Evolutionary conservation across 2,329 filamentous ascomycete species (phyloP).

Genomic region (Malbranchea cinnamomea): DNA sequence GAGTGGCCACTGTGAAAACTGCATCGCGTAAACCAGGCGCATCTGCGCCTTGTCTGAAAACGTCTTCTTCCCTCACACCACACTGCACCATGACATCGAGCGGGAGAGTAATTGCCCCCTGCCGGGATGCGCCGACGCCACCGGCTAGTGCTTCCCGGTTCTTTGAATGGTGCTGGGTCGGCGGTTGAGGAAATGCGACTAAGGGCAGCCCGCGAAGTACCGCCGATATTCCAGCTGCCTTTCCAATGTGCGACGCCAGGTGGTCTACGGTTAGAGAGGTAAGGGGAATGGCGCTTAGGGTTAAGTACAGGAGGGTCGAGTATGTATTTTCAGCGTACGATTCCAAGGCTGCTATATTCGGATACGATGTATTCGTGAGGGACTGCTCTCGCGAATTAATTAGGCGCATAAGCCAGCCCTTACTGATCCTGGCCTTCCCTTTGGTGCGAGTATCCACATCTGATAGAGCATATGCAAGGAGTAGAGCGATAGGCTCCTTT

Average conservation of each 20-base stretch:
- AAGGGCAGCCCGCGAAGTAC: constrained; percentile 77
- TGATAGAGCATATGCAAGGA: constrained; percentile 59
- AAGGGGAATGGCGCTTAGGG: constrained; percentile 63
- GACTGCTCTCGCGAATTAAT: constrained; percentile 70
- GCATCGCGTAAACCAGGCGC: constrained; percentile 75
- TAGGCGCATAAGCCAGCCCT: constrained; percentile 61
- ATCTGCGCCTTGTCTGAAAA: constrained; percentile 64
- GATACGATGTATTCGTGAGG: constrained; percentile 69
- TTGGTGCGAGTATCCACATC: constrained; percentile 35
- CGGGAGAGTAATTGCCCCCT: constrained; percentile 62
- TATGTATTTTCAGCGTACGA: constrained; percentile 91
- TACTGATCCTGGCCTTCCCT: constrained; percentile 39
- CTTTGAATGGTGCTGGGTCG: constrained; percentile 41
- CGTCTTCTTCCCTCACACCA: constrained; percentile 73
- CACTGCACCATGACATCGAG: constrained; percentile 77
- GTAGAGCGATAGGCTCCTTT: constrained; percentile 77
- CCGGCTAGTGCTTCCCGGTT: constrained; percentile 31
- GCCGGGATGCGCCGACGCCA: constrained; percentile 27
- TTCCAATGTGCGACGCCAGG: constrained; percentile 86
- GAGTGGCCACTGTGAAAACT: constrained; percentile 79
- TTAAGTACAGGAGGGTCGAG: constrained; percentile 79
- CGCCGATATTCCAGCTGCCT: constrained; percentile 76
- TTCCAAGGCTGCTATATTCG: constrained; percentile 58
- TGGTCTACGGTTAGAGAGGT: constrained; percentile 78
- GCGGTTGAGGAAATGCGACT: constrained; percentile 60